Evolutionary conservation across 306 rosid species (phyloP), one percentile per base, ranked within the genome.

Genomic region (Gynostemma pentaphyllum): DNA sequence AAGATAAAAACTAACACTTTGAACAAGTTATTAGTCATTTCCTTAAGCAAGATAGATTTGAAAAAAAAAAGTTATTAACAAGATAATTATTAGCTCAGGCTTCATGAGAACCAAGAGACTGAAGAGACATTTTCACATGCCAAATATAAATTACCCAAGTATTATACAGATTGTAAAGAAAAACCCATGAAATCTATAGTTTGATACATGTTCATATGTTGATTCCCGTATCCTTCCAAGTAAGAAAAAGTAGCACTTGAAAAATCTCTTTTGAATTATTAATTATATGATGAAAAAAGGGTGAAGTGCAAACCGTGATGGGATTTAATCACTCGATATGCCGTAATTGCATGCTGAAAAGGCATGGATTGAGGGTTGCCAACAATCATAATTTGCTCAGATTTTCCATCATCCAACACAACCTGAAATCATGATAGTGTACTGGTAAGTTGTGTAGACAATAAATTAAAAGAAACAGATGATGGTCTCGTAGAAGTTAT

Each of bases 351-450:
- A 76, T 82, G 95, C 62, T 85, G 95, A 42, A 87, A 75, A 7
- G 88, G 72, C 64, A 64, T 21, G 39, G 41, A 63, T 70, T 76
- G 66, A 32, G 83, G 67, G 69, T 62, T 66, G 53, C 78, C 75
- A 70, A 80, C 24, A 2, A 79, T 69, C 46, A 83, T 88, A 59
- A 87, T 85, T 67, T 87, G 75, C 39, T 91, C 96, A 28, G 92
- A 85, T 78, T 78, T 85, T 67, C 98, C 96, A 66, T 76, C 78
- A 75, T 82, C 95, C 64, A 88, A 52, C 62, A 91, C 92, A 76
- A 91, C 82, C 98, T 91, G 75, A 73, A 82, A 72, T 45, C 53
- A 46, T 29, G 4, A 75, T 49, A 53, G 36, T 62, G 71, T 70
- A 61, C 69, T 37, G 18, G 40, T 2, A 37, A 68, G 34, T 27